Evolutionary conservation across 192 early-diverging fungal species (phyloP), one percentile per base, ranked within the genome.

Genomic region (Fimicolochytrium jonesii): DNA sequence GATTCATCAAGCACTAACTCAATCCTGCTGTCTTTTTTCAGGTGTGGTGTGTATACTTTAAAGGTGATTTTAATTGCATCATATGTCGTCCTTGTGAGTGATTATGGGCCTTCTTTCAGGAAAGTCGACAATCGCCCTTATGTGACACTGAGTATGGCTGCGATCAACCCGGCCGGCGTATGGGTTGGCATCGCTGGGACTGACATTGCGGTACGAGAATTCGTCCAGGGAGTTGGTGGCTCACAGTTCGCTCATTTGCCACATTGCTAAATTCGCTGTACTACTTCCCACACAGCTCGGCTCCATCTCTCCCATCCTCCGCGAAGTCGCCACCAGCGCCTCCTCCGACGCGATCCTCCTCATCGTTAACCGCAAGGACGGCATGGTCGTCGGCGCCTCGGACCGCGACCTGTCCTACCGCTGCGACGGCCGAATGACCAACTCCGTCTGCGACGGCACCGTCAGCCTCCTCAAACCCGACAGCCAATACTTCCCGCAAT

Each of bases 141-240:
- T 15, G 48, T 50, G 48, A 50, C 48, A 29, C 15, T 50, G 23
- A 25, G 9, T 23, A 13, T 29, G 48, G 17, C 48, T 2, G 48
- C 48, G 5, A 23, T 50, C 48, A 50, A 50, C 30, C 48, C 48
- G 23, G 48, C 4, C 28, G 48, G 48, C 3, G 5, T 29, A 25
- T 50, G 48, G 48, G 48, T 50, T 29, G 48, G 48, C 17, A 50
- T 50, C 15, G 9, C 30, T 50, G 48, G 48, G 3, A 50, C 48
- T 4, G 48, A 50, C 15, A 5, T 50, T 15, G 3, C 48, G 48
- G 6, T 50, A 4, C 3, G 48, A 11, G n/a, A n/a, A n/a, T n/a
- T n/a, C n/a, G n/a, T n/a, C n/a, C n/a, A n/a, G n/a, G n/a, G n/a
- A n/a, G n/a, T n/a, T n/a, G n/a, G n/a, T n/a, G n/a, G n/a, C n/a